Conservation (phyloP, 495 filamentous ascomycete species). For the Cercophora sp. region DNA sequence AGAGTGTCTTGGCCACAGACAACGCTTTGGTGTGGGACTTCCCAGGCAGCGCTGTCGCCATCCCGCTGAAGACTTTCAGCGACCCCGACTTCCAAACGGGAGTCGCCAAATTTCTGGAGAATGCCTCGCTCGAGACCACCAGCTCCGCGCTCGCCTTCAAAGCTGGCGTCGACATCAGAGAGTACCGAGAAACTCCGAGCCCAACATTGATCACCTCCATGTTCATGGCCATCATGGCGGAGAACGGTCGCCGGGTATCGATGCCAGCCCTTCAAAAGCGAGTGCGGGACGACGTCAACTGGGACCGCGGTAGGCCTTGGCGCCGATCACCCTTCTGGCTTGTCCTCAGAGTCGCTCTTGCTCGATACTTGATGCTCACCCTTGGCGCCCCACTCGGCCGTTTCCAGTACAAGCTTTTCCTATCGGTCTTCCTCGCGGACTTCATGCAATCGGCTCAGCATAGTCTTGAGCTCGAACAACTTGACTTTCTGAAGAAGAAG, state of each 20-base stretch:
- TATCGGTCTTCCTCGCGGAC: conserved; percentile 40
- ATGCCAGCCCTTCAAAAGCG: conserved; percentile 46
- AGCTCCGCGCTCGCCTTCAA: conserved; percentile 48
- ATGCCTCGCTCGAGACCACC: conserved; percentile 53
- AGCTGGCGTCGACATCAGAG: conserved; percentile 39
- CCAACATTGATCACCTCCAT: conserved; percentile 53
- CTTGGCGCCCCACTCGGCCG: conserved; percentile 46
- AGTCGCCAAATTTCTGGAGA: conserved; percentile 53
- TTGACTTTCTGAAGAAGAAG: conserved; percentile 46
- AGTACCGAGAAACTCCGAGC: conserved; percentile 52
- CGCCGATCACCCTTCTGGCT: conserved; percentile 56
- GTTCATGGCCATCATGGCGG: conserved; percentile 55
- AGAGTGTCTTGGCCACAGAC: conserved; percentile 37
- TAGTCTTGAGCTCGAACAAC: background rate
- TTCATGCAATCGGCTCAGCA: conserved; percentile 33
- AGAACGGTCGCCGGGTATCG: conserved; percentile 36
- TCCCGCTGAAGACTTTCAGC: conserved; percentile 40
- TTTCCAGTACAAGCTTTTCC: conserved; percentile 56
- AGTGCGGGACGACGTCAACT: conserved; percentile 56
- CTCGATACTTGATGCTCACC: conserved; percentile 42
- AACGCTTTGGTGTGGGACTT: conserved; percentile 39
- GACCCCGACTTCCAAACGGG: conserved; percentile 43
- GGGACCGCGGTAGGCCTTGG: conserved; percentile 49
- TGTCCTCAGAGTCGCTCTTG: conserved; percentile 51
- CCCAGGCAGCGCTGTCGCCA: conserved; percentile 35